Evolutionary conservation across 805 yeast genomes (phyloP), one percentile per base, ranked within the genome.

Genomic region (Lachancea sp.): DNA sequence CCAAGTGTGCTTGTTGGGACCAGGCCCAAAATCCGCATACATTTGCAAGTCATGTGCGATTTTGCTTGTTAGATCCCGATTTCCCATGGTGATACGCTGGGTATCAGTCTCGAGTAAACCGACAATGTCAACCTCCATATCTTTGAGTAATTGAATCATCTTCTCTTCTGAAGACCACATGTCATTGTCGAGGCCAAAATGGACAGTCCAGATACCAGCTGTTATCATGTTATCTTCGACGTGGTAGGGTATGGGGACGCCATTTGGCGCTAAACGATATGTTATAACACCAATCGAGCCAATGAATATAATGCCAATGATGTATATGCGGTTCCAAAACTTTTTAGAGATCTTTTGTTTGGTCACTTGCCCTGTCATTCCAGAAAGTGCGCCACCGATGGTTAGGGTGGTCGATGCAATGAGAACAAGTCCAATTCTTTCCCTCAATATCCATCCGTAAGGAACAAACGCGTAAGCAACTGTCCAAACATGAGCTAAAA

Each of bases 381-480:
- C 41, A 19, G 9, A 24, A 22, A 30, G 21, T 22, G 80, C 65
- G 12, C 90, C 90, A 5, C 69, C 45, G 2, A 74, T 70, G 19
- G 86, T 64, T 34, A 72, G 56, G 0, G 61, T 47, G 34, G 80
- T 76, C 12, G 92, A 77, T 7, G 66, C 46, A 5, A 72, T 72
- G 32, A 88, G 61, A 2, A 92, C 75, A 34, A 83, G 61, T 60
- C 87, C 95, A 1, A 92, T 81, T 60, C 96, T 75, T 63, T 92
- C 98, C 56, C 98, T 76, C 38, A 92, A 68, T 17, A 83, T 45
- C 58, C 82, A 80, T 7, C 98, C 98, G 45, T 86, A 89, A 8
- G 98, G 98, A 34, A 92, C 98, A 66, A 92, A 92, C 0, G 98
- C 97, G 62, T 92, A 92, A 0, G 98, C 98, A 34, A 92, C 97